Conservation (phyloP, 2,329 filamentous ascomycete species). For the Tolypocladium pustulatum region DNA sequence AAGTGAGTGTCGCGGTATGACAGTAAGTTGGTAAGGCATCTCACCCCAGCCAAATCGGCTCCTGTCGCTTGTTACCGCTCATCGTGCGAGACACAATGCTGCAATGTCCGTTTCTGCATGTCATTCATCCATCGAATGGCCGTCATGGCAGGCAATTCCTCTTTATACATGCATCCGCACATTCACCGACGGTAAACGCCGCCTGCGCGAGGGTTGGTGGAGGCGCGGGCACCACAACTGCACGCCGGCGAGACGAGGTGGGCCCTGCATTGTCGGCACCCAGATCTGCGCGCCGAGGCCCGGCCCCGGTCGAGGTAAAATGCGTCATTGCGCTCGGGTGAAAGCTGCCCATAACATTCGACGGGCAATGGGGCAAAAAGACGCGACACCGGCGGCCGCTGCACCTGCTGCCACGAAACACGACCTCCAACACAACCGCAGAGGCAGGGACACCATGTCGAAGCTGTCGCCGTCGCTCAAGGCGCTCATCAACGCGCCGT, state of each 20-base stretch:
- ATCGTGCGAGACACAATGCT: background rate
- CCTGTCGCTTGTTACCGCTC: slow-evolving; percentile 13
- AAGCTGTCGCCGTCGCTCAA: slow-evolving; percentile 65
- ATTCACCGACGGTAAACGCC: background rate
- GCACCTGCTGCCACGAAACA: background rate
- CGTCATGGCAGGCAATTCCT: background rate
- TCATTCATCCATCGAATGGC: background rate
- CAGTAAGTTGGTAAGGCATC: slow-evolving; percentile 3
- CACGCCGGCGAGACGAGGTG: background rate
- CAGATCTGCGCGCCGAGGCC: background rate
- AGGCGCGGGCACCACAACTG: background rate
- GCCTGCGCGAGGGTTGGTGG: background rate
- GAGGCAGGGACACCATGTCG: slow-evolving; percentile 42
- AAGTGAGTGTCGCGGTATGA: background rate
- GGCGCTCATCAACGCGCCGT: slow-evolving; percentile 60
- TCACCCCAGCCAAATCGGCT: slow-evolving; percentile 35
- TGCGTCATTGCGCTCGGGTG: background rate
- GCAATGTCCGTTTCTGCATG: background rate
- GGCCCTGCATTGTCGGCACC: background rate
- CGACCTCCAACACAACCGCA: background rate
- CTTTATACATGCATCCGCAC: background rate
- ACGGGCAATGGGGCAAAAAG: background rate
- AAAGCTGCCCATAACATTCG: background rate
- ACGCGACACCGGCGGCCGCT: background rate
- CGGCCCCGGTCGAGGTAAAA: background rate